Percentiles rank a stretch among this genome's conserved stretches.
Evolutionary conservation across 345 rosid genomes (phyloP).

Genomic region (Lepidium aucheri): DNA sequence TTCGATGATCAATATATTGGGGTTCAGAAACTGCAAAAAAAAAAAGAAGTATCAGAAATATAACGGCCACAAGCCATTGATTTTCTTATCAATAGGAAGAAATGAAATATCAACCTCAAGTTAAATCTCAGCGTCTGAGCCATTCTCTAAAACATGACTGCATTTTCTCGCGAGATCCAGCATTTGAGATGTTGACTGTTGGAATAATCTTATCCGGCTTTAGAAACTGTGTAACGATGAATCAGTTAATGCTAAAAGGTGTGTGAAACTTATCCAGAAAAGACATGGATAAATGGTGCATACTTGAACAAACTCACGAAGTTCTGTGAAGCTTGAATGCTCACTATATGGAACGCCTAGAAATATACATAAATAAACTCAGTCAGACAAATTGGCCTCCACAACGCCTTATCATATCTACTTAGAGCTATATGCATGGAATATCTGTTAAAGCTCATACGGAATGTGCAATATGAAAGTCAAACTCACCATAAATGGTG

Average conservation of each 20-base stretch:
- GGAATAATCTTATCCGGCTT: slow-evolving; percentile 74
- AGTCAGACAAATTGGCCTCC: neutral
- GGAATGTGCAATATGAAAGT: neutral
- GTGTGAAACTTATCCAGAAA: neutral
- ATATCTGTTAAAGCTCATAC: neutral
- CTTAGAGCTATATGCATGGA: neutral
- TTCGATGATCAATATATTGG: neutral
- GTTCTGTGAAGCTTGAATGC: slow-evolving; percentile 76
- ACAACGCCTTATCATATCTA: neutral
- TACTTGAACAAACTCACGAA: slow-evolving; percentile 71
- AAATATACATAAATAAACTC: neutral
- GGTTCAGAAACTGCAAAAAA: neutral
- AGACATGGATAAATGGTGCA: neutral
- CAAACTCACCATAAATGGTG: slow-evolving; percentile 61
- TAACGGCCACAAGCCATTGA: neutral
- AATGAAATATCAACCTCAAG: neutral
- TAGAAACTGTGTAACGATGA: slow-evolving; percentile 39
- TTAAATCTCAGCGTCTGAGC: slow-evolving; percentile 35
- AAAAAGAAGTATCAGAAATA: neutral
- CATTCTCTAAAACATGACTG: slow-evolving; percentile 59
- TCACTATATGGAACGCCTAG: slow-evolving; percentile 81
- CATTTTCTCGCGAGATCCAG: slow-evolving; percentile 64
- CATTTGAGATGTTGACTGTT: slow-evolving; percentile 54
- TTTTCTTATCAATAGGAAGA: neutral
- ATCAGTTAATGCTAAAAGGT: neutral